Base-by-base conservation (phyloP, 164 flowering plant species). In the Dillenia suffruticosa region DNA sequence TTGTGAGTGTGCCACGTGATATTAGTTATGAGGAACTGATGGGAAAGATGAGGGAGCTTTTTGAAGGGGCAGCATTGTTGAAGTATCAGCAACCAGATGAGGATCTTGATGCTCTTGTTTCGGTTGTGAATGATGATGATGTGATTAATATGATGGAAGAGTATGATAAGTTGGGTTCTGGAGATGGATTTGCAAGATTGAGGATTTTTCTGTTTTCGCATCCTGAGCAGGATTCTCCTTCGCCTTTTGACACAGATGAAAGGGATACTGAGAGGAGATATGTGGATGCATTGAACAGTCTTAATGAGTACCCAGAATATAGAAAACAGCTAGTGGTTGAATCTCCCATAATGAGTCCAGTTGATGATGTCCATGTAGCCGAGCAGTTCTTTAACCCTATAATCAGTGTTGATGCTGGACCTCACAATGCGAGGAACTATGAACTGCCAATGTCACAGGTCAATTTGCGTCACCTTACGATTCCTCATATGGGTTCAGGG, bases 81-180 rank as follows among this genome's bases (percentile, higher is more conserved):
- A 95, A 95, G 67, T 95, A 95, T 61, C 99, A 95, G 68, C 99
- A 95, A 70, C 99, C 97, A 2, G 99, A 95, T 75, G 99, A 95
- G 70, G 99, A 95, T 77, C 94, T 92, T 56, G 99, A 95, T 74
- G 97, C 99, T 4, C 74, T 95, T 44, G 99, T 95, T 0, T 92
- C 99, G 0, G 97, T 95, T 56, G 97, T 95, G 57, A 95, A 95
- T 60, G 96, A 95, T 64, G 99, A 95, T 60, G 99, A 95, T 71
- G 97, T 95, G 50, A 80, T 64, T 0, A 91, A 95, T 58, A 91
- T 95, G 99, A 95, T 95, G 99, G 99, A 95, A 64, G 99, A 95
- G 78, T 92, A 95, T 64, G 99, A 92, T 58, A 95, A 95, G 77
- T 74, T 91, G 63, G 94, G 84, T 9, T 77, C 84, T 0, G 84